Base-by-base conservation (phyloP, 2,329 filamentous ascomycete genomes). In the Lecanosticta acicola region DNA sequence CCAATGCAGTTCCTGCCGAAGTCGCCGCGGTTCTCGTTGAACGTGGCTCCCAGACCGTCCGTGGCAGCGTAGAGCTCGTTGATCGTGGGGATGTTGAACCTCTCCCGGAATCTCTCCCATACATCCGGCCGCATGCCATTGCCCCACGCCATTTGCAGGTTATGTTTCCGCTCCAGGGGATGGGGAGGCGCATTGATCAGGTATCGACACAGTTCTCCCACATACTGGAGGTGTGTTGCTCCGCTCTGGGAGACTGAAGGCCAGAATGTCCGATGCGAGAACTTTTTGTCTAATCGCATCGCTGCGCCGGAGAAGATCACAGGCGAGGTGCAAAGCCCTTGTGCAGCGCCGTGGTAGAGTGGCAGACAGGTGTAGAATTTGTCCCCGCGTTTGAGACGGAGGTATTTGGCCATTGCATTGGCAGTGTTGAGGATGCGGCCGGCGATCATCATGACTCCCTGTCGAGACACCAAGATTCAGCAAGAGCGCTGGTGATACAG, bases 91-190 rank as follows among this genome's bases (percentile, higher is more conserved):
- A 66, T 61, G 13, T 57, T 55, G 48, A 66, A 94, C 5, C 88
- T 80, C 26, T 84, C 74, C 60, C 87, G 86, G 71, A 94, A 90
- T 8, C 69, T 71, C 50, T 87, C 80, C 87, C 88, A 94, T 21
- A 94, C 79, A 59, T 94, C 87, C 0, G 87, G 85, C 0, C 88
- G 77, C 16, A 94, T 72, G 1, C 88, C 88, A 60, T 94, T 94
- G 11, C 88, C 88, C 56, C 89, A 85, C 0, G 86, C 87, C 7
- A 82, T 60, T 7, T 79, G 78, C 11, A 94, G 79, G 0, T 71
- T 74, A 68, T 94, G 84, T 56, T 81, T 77, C 58, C 76, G 78
- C 66, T 94, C 88, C 17, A 89, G 69, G 46, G 83, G 74, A 3
- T 79, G 72, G 2, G 82, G 67, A 1, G 75, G 77, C 0, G 82